phyloP scores from a whole-genome alignment of 2,329 filamentous ascomycete genomes.

The Xylaria sp. region DNA sequence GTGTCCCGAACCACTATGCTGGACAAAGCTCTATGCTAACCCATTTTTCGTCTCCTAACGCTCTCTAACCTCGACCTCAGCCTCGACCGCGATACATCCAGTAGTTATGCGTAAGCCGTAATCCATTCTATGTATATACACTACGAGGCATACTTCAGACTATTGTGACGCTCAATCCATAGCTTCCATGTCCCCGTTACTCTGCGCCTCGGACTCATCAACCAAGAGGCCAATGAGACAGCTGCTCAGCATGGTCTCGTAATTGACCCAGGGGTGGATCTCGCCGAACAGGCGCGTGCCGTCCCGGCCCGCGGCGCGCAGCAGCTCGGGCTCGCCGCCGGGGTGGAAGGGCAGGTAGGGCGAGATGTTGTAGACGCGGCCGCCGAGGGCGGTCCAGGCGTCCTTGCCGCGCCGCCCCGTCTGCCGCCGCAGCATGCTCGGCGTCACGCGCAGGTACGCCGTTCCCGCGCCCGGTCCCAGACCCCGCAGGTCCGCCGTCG shows the following conservation, averaged over 20 bases:
- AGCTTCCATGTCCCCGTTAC: slow-evolving; percentile 61
- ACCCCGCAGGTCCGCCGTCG: slow-evolving; percentile 74
- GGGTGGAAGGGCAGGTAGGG: slow-evolving; percentile 93
- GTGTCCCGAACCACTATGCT: not conserved
- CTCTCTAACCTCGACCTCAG: not conserved
- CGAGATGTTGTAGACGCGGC: slow-evolving; percentile 93
- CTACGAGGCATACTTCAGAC: not conserved
- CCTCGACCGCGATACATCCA: not conserved
- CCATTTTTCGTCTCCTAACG: not conserved
- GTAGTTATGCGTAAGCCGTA: not conserved
- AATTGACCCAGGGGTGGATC: slow-evolving; percentile 78
- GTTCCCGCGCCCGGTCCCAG: slow-evolving; percentile 62
- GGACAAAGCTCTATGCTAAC: not conserved
- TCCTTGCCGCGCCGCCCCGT: slow-evolving; percentile 87
- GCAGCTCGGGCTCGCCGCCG: slow-evolving; percentile 80
- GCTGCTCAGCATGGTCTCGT: slow-evolving; percentile 73
- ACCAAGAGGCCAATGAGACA: slow-evolving; percentile 73
- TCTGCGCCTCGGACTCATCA: slow-evolving; percentile 59
- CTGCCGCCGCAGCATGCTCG: slow-evolving; percentile 79
- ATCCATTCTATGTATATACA: not conserved
- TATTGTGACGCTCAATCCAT: slow-evolving; percentile 63
- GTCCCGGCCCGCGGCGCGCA: slow-evolving; percentile 71
- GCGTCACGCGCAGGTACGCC: slow-evolving; percentile 79
- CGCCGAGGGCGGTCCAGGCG: slow-evolving; percentile 90
- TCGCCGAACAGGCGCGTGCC: slow-evolving; percentile 73